Conservation (phyloP, 345 rosid genomes). For the Eucalyptus regnans region DNA sequence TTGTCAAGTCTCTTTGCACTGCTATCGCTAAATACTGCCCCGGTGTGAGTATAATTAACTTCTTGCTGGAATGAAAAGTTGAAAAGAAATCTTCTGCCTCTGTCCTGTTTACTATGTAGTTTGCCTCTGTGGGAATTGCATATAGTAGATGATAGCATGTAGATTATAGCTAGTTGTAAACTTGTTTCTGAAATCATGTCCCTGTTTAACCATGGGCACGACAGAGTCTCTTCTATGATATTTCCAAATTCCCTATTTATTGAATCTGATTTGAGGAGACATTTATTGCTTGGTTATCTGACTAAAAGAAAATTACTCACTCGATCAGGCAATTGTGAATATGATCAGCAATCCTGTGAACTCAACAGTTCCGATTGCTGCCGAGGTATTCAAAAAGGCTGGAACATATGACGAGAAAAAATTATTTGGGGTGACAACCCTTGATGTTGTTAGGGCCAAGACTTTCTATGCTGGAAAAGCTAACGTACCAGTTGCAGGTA, state of each 20-base stretch:
- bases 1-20: constrained; percentile 49
- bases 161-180: background rate
- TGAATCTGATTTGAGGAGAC: background rate
- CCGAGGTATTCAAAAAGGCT: constrained; percentile 66
- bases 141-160: background rate
- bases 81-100: background rate
- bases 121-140: background rate
- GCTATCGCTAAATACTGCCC: constrained; percentile 91
- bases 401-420: constrained; percentile 58
- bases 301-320: background rate
- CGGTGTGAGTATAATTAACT: constrained; percentile 23
- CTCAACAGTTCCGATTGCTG: constrained; percentile 79
- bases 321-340: constrained; percentile 41
- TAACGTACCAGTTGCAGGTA: constrained; percentile 35
- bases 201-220: background rate
- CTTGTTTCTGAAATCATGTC: background rate
- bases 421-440: constrained; percentile 63
- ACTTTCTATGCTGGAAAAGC: constrained; percentile 75
- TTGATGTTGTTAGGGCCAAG: constrained; percentile 71
- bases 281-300: background rate
- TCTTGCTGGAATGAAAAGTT: background rate
- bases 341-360: constrained; percentile 73
- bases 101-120: background rate
- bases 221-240: background rate
- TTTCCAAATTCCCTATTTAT: background rate